Evolutionary conservation across 306 rosid species (phyloP).

Genomic region (Ziziphus jujuba): DNA sequence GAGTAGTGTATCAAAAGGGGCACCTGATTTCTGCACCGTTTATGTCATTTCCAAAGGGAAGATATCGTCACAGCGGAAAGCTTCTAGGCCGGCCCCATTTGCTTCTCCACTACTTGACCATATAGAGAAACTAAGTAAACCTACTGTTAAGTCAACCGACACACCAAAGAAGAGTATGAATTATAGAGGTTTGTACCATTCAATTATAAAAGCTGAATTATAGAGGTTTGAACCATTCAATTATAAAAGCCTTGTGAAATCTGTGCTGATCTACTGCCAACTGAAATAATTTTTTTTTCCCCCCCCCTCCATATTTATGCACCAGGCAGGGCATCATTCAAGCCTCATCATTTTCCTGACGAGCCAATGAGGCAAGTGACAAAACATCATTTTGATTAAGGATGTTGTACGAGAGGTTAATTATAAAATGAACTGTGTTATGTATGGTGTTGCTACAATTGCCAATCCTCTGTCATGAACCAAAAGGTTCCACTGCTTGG

Average conservation of each 20-base stretch:
- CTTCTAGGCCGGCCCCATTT: conserved; percentile 63
- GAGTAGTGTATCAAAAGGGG: conserved; percentile 59
- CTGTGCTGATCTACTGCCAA: background rate
- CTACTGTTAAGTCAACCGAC: conserved; percentile 22
- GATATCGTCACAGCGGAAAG: conserved; percentile 54
- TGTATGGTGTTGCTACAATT: too few species aligned
- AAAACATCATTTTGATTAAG: too few species aligned
- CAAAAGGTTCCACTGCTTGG: too few species aligned
- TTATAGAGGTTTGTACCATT: conserved; percentile 53
- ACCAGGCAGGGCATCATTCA: conserved; percentile 50
- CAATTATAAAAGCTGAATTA: conserved; percentile 27
- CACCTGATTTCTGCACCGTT: conserved; percentile 82
- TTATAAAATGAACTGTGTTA: too few species aligned
- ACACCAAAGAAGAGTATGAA: conserved; percentile 31
- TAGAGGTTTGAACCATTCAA: conserved; percentile 62
- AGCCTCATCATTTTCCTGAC: conserved; percentile 55
- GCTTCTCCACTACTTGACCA: conserved; percentile 60
- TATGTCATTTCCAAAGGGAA: conserved; percentile 80
- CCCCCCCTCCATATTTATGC: background rate
- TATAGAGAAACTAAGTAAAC: conserved; percentile 31
- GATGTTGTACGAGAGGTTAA: too few species aligned
- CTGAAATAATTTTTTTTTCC: too few species aligned
- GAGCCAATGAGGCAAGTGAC: conserved; percentile 45
- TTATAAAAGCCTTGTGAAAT: background rate
- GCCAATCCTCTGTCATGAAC: too few species aligned